Conservation (phyloP, 2,329 filamentous ascomycete genomes). For the Aspergillus oerlinghausenensis region DNA sequence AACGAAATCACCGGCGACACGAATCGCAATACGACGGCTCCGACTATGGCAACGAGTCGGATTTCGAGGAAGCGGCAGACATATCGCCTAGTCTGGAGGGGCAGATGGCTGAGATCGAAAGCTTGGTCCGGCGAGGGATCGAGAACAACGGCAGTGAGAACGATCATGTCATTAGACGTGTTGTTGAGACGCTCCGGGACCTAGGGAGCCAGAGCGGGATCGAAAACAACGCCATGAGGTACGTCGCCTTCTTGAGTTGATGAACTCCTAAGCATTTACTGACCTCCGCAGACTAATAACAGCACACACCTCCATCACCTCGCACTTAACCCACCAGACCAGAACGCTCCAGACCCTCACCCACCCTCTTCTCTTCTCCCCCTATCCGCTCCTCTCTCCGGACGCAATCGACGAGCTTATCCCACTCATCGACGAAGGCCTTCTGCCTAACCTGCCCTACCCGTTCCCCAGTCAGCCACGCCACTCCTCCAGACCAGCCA, state of each 20-base stretch:
- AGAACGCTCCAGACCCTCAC: slow-evolving; percentile 55
- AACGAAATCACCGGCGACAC: slow-evolving; percentile 35
- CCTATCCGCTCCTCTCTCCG: slow-evolving; percentile 49
- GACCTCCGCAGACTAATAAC: slow-evolving; percentile 48
- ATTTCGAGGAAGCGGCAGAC: slow-evolving; percentile 49
- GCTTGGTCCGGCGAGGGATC: slow-evolving; percentile 49
- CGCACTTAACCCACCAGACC: slow-evolving; percentile 58
- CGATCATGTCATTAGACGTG: slow-evolving; percentile 50
- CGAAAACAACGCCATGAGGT: slow-evolving; percentile 54
- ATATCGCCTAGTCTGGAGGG: slow-evolving; percentile 53
- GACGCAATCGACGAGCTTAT: slow-evolving; percentile 55
- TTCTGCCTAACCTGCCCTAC: slow-evolving; percentile 49
- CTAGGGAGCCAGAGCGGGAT: slow-evolving; percentile 53
- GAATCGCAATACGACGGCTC: slow-evolving; percentile 53
- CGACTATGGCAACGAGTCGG: slow-evolving; percentile 54
- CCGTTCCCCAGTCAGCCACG: slow-evolving; percentile 32
- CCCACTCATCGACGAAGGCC: slow-evolving; percentile 51
- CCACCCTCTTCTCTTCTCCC: slow-evolving; percentile 55
- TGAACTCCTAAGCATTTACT: background rate
- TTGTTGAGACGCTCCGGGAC: slow-evolving; percentile 50
- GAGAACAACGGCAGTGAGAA: slow-evolving; percentile 49
- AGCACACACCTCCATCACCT: slow-evolving; percentile 54
- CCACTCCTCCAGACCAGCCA: slow-evolving; percentile 24
- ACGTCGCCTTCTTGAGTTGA: slow-evolving; percentile 15
- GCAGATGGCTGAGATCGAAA: slow-evolving; percentile 53